Evolutionary conservation across 371 early-diverging fungal species (phyloP).

Genomic region (Rhizopus stolonifer): DNA sequence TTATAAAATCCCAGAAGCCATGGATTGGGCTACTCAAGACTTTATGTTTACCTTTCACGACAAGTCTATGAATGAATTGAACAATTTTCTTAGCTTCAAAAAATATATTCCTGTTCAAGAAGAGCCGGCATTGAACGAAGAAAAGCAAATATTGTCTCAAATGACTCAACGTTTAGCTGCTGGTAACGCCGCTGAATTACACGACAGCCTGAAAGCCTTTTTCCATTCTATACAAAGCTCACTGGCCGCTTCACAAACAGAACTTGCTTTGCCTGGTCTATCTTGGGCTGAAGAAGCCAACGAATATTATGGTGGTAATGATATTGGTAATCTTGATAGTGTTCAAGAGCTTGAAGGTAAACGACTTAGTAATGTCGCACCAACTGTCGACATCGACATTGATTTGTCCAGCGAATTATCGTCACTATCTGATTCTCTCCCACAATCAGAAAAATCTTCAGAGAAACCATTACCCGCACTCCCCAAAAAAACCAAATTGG

Average conservation of each 20-base stretch:
- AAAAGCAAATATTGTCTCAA: constrained; percentile 25
- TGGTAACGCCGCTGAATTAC: constrained; percentile 19
- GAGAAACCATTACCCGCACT: neutral
- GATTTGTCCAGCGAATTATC: neutral
- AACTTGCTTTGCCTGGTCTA: constrained; percentile 16
- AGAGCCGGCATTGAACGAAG: constrained; percentile 13
- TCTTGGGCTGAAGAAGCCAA: constrained; percentile 26
- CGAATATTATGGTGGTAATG: constrained; percentile 15
- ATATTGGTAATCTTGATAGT: constrained; percentile 15
- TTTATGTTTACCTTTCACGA: constrained; percentile 33
- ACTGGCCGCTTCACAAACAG: constrained; percentile 13
- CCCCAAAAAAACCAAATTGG: neutral
- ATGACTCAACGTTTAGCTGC: constrained; percentile 12
- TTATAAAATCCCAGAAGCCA: constrained; percentile 37
- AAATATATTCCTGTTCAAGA: constrained; percentile 21
- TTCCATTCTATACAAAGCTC: constrained; percentile 22
- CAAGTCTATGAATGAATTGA: constrained; percentile 24
- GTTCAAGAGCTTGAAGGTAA: constrained; percentile 9
- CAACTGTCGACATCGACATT: constrained; percentile 10
- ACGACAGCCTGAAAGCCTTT: constrained; percentile 24
- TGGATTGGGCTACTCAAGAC: constrained; percentile 43
- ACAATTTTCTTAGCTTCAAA: constrained; percentile 21
- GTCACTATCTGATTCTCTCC: neutral
- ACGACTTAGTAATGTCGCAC: constrained; percentile 8
- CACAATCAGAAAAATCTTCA: neutral